phyloP scores from a whole-genome alignment of 208 protist genomes.

The Blechomonas ayalai region DNA sequence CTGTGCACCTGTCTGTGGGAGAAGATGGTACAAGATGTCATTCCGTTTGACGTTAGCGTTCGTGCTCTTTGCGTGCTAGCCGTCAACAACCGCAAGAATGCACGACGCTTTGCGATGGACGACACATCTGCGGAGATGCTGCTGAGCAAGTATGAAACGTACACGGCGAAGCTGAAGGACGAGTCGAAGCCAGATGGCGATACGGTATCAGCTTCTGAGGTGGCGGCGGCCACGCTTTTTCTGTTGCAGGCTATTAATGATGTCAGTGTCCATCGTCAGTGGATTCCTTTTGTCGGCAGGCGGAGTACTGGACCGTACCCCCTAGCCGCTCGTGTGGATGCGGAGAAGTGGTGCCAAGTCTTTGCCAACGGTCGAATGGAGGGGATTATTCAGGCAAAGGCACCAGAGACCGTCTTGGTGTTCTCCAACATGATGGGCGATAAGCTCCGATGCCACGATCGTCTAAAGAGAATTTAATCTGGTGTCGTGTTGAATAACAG shows the following conservation, averaged over 20 bases:
- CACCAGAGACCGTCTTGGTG: conserved; percentile 15
- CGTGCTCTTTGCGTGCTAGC: conserved; percentile 65
- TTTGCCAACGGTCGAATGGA: conserved; percentile 12
- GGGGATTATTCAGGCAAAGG: not conserved
- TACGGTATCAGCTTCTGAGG: conserved; percentile 21
- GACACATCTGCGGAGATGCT: conserved; percentile 21
- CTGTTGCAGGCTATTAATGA: conserved; percentile 58
- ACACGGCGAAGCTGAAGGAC: conserved; percentile 16
- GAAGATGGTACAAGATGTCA: conserved; percentile 59
- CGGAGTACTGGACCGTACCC: conserved; percentile 25
- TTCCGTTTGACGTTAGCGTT: conserved; percentile 77
- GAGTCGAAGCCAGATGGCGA: conserved; percentile 4
- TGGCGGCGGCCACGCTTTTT: conserved; percentile 49
- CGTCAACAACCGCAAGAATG: conserved; percentile 34
- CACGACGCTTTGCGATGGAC: conserved; percentile 23
- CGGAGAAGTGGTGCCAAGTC: conserved; percentile 43
- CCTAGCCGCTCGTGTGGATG: conserved; percentile 17
- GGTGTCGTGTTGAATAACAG: too few relatives aligned
- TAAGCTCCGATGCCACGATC: conserved; percentile 20
- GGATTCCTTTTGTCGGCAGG: conserved; percentile 19
- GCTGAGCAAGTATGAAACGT: conserved; percentile 35
- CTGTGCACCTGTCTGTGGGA: conserved; percentile 52
- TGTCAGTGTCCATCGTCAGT: conserved; percentile 14
- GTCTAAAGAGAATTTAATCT: too few relatives aligned
- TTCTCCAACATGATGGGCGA: conserved; percentile 24